Base-by-base conservation (phyloP, 768 basidiomycete species). In the Kwoniella bestiolae region DNA sequence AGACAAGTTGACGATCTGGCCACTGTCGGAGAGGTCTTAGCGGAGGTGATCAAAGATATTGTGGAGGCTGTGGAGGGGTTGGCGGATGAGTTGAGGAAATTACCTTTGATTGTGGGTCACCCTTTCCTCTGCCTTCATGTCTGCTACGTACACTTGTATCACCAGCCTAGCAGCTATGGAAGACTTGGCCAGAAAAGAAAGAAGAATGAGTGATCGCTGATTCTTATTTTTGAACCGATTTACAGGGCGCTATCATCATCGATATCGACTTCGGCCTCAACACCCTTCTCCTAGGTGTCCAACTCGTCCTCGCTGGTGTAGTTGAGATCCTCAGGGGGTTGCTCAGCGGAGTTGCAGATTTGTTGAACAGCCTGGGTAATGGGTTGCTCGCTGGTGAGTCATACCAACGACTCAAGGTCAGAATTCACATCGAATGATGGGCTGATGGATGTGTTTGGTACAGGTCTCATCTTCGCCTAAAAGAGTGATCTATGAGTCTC, bases 301-400 rank as follows among this genome's bases (percentile, higher is more conserved):
- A 66, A 44, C 26, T 69, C 35, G 58, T 69, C 45, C 45, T 69
- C 18, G 58, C 56, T 29, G 60, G 60, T 16, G 61, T 67, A 26
- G 51, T 70, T 34, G 51, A 60, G 9, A 35, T 53, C 50, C 32
- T 67, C 23, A 50, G 26, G 11, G 66, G 66, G 4, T 57, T 70
- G 18, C 56, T 70, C 34, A 21, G 26, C 3, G 63, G 57, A 38
- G 52, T 70, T 28, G 35, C 58, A 26, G 56, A 57, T 16, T 32
- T 70, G 11, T 49, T 70, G 32, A 18, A 46, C 8, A 56, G 26
- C 56, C 58, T 70, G 44, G 69, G 69, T 32, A 35, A 44, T 28
- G 69, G 61, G 18, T 34, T 67, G 6, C 45, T 67, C 21, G 56
- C 61, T 47, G 69, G 69, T 70, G 26, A 59, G 66, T 70, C 14